Base-by-base conservation (phyloP, 371 early-diverging fungal species). In the Basidiobolus meristosporus region DNA sequence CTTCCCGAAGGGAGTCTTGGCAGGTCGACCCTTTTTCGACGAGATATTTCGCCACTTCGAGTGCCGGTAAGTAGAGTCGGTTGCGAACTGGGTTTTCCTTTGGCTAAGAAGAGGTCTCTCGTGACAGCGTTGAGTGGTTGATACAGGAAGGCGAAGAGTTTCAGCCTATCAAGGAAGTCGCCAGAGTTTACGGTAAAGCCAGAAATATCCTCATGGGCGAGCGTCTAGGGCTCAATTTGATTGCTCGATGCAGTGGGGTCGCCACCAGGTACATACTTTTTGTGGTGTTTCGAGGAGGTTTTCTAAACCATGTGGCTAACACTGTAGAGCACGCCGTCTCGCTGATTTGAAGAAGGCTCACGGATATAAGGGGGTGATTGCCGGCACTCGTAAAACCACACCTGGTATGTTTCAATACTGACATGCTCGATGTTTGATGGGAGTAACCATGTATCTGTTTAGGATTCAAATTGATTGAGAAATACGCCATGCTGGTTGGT, bases 301-400 rank as follows among this genome's bases (percentile, higher is more conserved):
- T n/a, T n/a, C n/a, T n/a, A n/a, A n/a, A n/a, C n/a, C n/a, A 39
- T 34, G 3, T 28, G 48, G 46, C 21, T 26, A 7, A 22, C 53
- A n/a, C 5, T 23, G 17, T 40, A 47, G 44, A 32, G 74, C 90
- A 4, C 64, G 74, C 26, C 62, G 65, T 21, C 70, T 92, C 7
- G 53, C 54, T 21, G 51, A 68, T 7, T 40, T 91, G 22, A 82
- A 85, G 47, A 68, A 82, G 18, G 49, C 62, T 35, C 60, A 72
- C 23, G 68, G 69, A 0, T 97, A 82, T 62, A 57, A 69, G 19
- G 98, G 98, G 31, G 61, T 85, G 2, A 74, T 97, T 52, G 91
- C 92, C 11, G 98, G 90, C 14, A 97, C 95, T 5, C 76, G 98
- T 44, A 97, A 97, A 57, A 93, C 93, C n/a, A 97, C 98, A 2